phyloP scores from a whole-genome alignment of 1,139 yeast species.

The Yamadazyma siamensis region DNA sequence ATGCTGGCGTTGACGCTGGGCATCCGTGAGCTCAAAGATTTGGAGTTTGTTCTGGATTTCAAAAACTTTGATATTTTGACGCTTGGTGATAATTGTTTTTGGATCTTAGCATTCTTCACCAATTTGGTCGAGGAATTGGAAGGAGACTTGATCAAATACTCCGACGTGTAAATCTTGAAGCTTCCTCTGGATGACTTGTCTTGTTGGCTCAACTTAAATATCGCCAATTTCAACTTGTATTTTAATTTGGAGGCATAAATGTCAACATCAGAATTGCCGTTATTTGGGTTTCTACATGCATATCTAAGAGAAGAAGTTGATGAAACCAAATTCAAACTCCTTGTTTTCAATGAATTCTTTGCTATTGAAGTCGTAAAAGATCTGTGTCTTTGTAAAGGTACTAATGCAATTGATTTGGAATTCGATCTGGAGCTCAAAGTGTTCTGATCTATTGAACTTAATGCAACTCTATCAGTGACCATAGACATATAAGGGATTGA shows the following conservation, averaged over 20 bases:
- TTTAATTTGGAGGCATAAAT: slow-evolving; percentile 57
- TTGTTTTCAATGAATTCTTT: slow-evolving; percentile 3
- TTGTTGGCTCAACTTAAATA: slow-evolving; percentile 56
- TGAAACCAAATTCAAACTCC: slow-evolving; percentile 2
- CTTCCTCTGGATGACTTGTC: slow-evolving; percentile 1
- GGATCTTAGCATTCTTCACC: slow-evolving; percentile 4
- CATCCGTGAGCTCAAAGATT: too few relatives aligned
- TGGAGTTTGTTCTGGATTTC: too few relatives aligned
- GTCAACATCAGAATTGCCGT: slow-evolving; percentile 7
- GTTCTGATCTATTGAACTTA: slow-evolving; percentile 11
- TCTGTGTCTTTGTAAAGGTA: slow-evolving; percentile 3
- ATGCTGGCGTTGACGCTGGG: too few relatives aligned
- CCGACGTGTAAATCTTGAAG: slow-evolving; percentile 4
- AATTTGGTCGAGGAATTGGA: slow-evolving; percentile 15
- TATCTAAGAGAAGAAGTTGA: slow-evolving; percentile 1
- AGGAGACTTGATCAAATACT: slow-evolving; percentile 10
- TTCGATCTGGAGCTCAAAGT: slow-evolving; percentile 4
- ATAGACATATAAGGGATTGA: slow-evolving; percentile 7
- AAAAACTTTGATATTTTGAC: slow-evolving; percentile 3
- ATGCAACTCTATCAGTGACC: slow-evolving; percentile 12
- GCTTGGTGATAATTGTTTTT: slow-evolving; percentile 4
- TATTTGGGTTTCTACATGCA: neutral
- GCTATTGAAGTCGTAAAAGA: slow-evolving; percentile 3
- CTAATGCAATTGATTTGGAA: slow-evolving; percentile 4
- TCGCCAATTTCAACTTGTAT: slow-evolving; percentile 71